A percentile compares a stretch with the other conserved stretches of the same genome.
Evolutionary conservation across 257 asterid genomes (phyloP).

Genomic region (Capsicum chinense): DNA sequence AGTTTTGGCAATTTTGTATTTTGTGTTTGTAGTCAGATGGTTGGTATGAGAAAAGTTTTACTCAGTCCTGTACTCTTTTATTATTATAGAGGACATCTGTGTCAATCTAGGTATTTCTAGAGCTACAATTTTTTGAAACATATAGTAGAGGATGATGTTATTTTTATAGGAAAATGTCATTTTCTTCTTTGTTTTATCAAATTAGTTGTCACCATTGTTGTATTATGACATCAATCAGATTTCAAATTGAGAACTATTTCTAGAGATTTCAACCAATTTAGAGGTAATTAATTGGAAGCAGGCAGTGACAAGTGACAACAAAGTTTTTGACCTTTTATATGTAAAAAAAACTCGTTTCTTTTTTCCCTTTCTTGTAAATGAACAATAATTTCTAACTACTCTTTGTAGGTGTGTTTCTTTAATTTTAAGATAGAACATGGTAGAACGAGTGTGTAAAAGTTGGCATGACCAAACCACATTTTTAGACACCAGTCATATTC

Average conservation of each 20-base stretch:
- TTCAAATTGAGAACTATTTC: neutral
- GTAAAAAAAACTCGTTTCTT: neutral
- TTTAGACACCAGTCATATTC: neutral
- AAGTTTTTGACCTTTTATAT: neutral
- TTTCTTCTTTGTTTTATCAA: slow-evolving; percentile 5
- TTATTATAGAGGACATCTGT: slow-evolving; percentile 39
- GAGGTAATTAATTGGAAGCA: neutral
- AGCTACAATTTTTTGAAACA: neutral
- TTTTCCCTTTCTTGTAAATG: neutral
- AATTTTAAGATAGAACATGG: neutral
- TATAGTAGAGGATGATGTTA: neutral
- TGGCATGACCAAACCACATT: neutral
- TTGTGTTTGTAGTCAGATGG: slow-evolving; percentile 38
- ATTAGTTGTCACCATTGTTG: slow-evolving; percentile 13
- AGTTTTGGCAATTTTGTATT: slow-evolving; percentile 2
- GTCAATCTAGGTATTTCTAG: neutral
- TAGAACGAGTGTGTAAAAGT: neutral
- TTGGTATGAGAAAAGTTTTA: slow-evolving; percentile 36
- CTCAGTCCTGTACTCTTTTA: slow-evolving; percentile 31
- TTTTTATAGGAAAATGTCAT: neutral
- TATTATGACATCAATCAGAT: neutral
- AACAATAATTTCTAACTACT: neutral
- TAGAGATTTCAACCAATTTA: neutral
- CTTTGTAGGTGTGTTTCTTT: neutral
- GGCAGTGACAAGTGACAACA: neutral